These are phyloP conservation scores for Fomitopsis serialis DNA, from an alignment of 768 basidiomycete species.

Conservation along the genomic window DNA sequence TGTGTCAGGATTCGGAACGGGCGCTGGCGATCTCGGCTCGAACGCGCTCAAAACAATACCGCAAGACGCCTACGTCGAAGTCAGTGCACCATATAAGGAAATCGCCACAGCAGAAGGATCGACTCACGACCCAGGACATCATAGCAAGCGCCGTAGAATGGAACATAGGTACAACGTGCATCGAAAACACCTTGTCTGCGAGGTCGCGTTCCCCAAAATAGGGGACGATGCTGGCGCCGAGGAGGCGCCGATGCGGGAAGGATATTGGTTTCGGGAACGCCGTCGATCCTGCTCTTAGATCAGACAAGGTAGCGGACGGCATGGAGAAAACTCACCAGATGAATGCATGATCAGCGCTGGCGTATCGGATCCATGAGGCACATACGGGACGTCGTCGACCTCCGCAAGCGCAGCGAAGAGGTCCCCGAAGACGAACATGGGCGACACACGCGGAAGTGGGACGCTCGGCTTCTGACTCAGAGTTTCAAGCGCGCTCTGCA, in stretches of 20 bases:
- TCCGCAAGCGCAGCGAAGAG: not conserved
- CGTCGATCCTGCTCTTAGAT: conserved; percentile 17
- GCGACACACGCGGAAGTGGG: not conserved
- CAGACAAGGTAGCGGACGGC: not conserved
- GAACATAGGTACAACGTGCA: conserved; percentile 3
- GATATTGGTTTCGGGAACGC: conserved; percentile 17
- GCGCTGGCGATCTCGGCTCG: conserved; percentile 16
- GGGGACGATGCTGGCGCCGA: conserved; percentile 10
- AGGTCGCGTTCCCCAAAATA: conserved; percentile 4
- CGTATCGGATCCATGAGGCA: conserved; percentile 4
- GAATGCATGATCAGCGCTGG: conserved; percentile 13
- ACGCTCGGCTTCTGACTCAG: conserved; percentile 11
- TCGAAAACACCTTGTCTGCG: not conserved
- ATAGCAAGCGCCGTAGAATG: conserved; percentile 4
- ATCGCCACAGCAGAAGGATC: no score
- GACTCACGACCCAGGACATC: no score
- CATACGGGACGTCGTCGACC: conserved; percentile 1
- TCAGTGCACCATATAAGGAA: no score
- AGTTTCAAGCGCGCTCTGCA: conserved; percentile 13
- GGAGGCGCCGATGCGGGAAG: conserved; percentile 11
- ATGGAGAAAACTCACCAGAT: conserved; percentile 9
- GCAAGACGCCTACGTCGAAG: no score
- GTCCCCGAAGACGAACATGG: conserved; percentile 15
- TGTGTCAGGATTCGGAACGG: conserved; percentile 14
- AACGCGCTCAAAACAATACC: conserved; percentile 16